A percentile compares a stretch with the other conserved stretches of the same genome.
Conservation (phyloP, 1,284 basidiomycete species). For the Ustilago sp. region DNA sequence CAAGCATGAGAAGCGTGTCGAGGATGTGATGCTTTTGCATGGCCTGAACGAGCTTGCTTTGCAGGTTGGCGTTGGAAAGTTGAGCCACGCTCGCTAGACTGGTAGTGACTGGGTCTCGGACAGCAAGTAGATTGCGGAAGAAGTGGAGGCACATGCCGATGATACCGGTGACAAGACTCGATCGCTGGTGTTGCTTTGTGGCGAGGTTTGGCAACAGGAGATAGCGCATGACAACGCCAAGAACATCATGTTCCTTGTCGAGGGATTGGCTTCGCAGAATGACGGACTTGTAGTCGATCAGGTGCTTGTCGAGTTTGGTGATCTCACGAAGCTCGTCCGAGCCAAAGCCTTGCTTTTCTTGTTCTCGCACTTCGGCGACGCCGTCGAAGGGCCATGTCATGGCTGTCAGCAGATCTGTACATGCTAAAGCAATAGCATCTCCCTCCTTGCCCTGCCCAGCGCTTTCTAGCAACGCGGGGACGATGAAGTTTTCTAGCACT, state of each 20-base stretch:
- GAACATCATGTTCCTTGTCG: slow-evolving; percentile 53
- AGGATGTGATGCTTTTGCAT: slow-evolving; percentile 61
- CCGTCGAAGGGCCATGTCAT: slow-evolving; percentile 69
- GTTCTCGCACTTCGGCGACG: slow-evolving; percentile 60
- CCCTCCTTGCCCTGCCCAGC: slow-evolving; percentile 56
- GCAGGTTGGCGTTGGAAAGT: slow-evolving; percentile 61
- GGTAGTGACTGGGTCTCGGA: slow-evolving; percentile 62
- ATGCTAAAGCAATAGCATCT: slow-evolving; percentile 66
- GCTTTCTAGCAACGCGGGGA: slow-evolving; percentile 66
- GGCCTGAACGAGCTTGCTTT: slow-evolving; percentile 59
- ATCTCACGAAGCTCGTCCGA: slow-evolving; percentile 49
- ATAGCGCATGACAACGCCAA: slow-evolving; percentile 59
- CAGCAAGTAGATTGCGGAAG: slow-evolving; percentile 68
- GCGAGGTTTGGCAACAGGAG: slow-evolving; percentile 63
- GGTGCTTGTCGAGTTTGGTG: slow-evolving; percentile 50
- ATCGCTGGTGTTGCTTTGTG: slow-evolving; percentile 60
- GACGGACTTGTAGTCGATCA: slow-evolving; percentile 66
- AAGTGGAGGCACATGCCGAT: slow-evolving; percentile 68
- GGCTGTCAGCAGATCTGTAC: slow-evolving; percentile 67
- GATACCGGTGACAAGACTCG: slow-evolving; percentile 61
- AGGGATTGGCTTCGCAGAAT: slow-evolving; percentile 58
- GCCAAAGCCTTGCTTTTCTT: slow-evolving; percentile 59
- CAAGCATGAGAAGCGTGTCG: slow-evolving; percentile 65
- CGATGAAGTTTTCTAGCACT: slow-evolving; percentile 64
- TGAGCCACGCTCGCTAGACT: slow-evolving; percentile 54